A percentile compares a stretch with the other conserved stretches of the same genome.
phyloP scores from a whole-genome alignment of 306 rosid species.

The Quercus rubra region DNA sequence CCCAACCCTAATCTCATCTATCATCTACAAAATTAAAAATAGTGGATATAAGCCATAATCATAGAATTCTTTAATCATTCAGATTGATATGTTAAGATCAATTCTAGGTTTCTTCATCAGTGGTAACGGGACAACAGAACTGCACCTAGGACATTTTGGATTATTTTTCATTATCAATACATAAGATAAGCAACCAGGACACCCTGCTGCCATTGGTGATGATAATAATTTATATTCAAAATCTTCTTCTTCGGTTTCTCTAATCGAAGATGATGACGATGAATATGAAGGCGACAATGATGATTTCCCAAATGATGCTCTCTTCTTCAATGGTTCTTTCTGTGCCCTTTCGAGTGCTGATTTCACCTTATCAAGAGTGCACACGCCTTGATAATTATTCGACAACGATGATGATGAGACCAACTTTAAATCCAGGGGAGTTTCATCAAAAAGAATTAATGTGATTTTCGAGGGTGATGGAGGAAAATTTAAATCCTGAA shows the following conservation, averaged over 20 bases:
- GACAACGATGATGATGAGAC: slow-evolving; percentile 47
- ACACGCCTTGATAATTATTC: slow-evolving; percentile 68
- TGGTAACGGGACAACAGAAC: slow-evolving; percentile 60
- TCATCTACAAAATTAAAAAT: slow-evolving; percentile 53
- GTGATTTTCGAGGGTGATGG: slow-evolving; percentile 53
- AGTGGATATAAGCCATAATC: neutral
- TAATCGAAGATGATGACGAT: slow-evolving; percentile 57
- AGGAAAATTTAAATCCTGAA: slow-evolving; percentile 72
- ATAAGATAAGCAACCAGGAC: slow-evolving; percentile 90
- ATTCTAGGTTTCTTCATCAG: slow-evolving; percentile 76
- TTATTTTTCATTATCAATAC: slow-evolving; percentile 77
- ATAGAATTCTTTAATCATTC: slow-evolving; percentile 22
- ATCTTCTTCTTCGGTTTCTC: slow-evolving; percentile 32
- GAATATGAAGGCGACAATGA: slow-evolving; percentile 55
- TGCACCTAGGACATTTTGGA: slow-evolving; percentile 90
- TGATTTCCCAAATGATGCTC: slow-evolving; percentile 52
- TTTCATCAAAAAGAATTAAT: slow-evolving; percentile 66
- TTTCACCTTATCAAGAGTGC: slow-evolving; percentile 94
- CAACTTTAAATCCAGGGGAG: slow-evolving; percentile 57
- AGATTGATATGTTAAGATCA: slow-evolving; percentile 79
- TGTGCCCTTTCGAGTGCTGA: slow-evolving; percentile 91
- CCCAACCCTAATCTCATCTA: slow-evolving; percentile 33
- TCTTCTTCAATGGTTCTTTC: slow-evolving; percentile 63
- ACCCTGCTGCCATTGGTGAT: slow-evolving; percentile 83
- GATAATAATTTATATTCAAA: slow-evolving; percentile 40